phyloP scores from a whole-genome alignment of 2,329 filamentous ascomycete genomes.

The Fusarium irregulare region DNA sequence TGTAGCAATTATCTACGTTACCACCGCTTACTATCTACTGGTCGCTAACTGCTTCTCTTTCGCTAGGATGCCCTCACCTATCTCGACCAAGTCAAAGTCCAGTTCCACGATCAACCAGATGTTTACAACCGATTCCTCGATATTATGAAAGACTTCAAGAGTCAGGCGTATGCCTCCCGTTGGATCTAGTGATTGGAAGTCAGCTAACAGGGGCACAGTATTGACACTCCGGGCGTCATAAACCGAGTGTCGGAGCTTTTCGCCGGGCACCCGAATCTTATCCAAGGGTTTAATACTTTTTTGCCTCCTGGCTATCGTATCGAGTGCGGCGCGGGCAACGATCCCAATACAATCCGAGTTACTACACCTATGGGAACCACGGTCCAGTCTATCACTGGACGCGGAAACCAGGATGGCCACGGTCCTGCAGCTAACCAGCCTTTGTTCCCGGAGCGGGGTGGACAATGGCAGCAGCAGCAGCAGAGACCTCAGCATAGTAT shows the following conservation, averaged over 20 bases:
- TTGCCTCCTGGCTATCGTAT: conserved; percentile 95
- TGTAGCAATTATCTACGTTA: conserved; percentile 39
- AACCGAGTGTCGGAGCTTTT: conserved; percentile 96
- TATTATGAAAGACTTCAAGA: conserved; percentile 99
- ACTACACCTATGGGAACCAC: conserved; percentile 99
- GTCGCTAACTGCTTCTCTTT: conserved; percentile 27
- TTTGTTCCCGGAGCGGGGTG: conserved; percentile 60
- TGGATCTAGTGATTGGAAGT: neutral
- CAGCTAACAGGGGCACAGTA: conserved; percentile 62
- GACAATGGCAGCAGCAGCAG: conserved; percentile 64
- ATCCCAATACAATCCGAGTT: conserved; percentile 95
- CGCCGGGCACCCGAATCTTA: conserved; percentile 92
- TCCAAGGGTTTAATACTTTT: conserved; percentile 99
- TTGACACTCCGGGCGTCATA: conserved; percentile 97
- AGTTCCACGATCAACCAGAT: conserved; percentile 95
- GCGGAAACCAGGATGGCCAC: conserved; percentile 59
- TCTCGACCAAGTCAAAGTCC: conserved; percentile 97
- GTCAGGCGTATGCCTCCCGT: conserved; percentile 77
- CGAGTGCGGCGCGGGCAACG: conserved; percentile 92
- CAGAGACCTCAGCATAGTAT: conserved; percentile 64
- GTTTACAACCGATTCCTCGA: conserved; percentile 97
- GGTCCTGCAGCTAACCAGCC: conserved; percentile 55
- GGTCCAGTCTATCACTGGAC: conserved; percentile 81
- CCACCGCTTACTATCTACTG: neutral
- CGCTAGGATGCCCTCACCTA: conserved; percentile 83